Conservation (phyloP, 2,329 filamentous ascomycete species). For the Cladosporium sp. region DNA sequence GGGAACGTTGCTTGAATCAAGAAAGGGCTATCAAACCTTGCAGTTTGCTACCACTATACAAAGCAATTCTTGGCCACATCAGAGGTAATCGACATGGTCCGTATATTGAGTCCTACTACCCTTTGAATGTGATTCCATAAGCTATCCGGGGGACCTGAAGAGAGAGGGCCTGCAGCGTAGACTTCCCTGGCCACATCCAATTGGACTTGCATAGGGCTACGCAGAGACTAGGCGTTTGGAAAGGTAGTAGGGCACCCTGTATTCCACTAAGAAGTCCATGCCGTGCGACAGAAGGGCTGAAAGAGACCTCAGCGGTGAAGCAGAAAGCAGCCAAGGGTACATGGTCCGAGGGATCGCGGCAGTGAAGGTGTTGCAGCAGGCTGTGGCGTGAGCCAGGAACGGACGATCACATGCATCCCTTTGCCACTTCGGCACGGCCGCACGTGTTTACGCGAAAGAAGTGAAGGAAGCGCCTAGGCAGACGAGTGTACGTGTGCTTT, state of each 20-base stretch:
- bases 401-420: slow-evolving; percentile 11
- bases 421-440: neutral
- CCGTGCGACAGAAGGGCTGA: slow-evolving; percentile 4
- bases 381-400: slow-evolving; percentile 7
- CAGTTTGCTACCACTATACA: neutral
- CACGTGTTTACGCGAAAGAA: slow-evolving; percentile 13
- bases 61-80: neutral
- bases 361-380: slow-evolving; percentile 9
- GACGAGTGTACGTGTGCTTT: neutral
- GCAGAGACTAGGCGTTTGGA: neutral
- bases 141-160: neutral
- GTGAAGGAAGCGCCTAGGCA: slow-evolving; percentile 9
- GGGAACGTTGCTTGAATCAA: neutral
- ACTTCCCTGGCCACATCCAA: neutral
- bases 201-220: neutral
- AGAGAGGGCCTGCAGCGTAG: neutral
- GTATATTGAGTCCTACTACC: neutral
- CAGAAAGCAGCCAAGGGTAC: neutral
- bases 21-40: neutral
- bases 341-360: neutral
- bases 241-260: neutral
- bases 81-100: neutral
- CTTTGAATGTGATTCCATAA: neutral
- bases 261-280: neutral
- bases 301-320: slow-evolving; percentile 6